phyloP scores from a whole-genome alignment of 257 asterid species.

The Voacanga thouarsii region DNA sequence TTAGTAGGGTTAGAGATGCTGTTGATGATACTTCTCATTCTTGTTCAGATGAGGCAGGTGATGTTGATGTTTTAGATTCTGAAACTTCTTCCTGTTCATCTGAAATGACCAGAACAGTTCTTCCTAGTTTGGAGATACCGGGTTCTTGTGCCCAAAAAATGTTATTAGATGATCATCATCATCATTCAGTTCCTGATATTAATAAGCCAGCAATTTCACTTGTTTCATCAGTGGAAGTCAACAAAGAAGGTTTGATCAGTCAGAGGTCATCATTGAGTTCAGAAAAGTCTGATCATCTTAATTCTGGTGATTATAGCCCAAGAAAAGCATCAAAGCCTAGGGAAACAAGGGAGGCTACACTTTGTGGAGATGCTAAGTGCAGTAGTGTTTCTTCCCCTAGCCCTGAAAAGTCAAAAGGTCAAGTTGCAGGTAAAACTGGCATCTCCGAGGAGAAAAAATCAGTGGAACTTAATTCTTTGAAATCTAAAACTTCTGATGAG shows the following conservation, averaged over 20 bases:
- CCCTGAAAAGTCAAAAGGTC: slow-evolving; percentile 21
- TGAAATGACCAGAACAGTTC: slow-evolving; percentile 22
- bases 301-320: slow-evolving; percentile 11
- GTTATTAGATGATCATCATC: slow-evolving; percentile 20
- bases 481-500: slow-evolving; percentile 30
- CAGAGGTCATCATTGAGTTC: slow-evolving; percentile 28
- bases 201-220: slow-evolving; percentile 24
- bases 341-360: slow-evolving; percentile 26
- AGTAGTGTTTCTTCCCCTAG: slow-evolving; percentile 25
- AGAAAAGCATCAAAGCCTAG: slow-evolving; percentile 14
- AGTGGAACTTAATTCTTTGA: slow-evolving; percentile 24
- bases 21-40: slow-evolving; percentile 23
- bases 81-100: slow-evolving; percentile 24
- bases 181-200: slow-evolving; percentile 18
- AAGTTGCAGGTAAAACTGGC: slow-evolving; percentile 25
- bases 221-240: slow-evolving; percentile 23
- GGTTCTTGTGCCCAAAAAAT: slow-evolving; percentile 27
- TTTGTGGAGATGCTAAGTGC: slow-evolving; percentile 20
- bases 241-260: slow-evolving; percentile 25
- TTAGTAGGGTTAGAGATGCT: slow-evolving; percentile 37
- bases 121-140: slow-evolving; percentile 15
- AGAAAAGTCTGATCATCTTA: slow-evolving; percentile 22
- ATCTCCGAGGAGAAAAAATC: slow-evolving; percentile 28
- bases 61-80: slow-evolving; percentile 24
- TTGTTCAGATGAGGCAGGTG: slow-evolving; percentile 25